Evolutionary conservation across 176 grass and related monocot species (phyloP), one percentile per base, ranked within the genome.

Genomic region (Stipa capillata): DNA sequence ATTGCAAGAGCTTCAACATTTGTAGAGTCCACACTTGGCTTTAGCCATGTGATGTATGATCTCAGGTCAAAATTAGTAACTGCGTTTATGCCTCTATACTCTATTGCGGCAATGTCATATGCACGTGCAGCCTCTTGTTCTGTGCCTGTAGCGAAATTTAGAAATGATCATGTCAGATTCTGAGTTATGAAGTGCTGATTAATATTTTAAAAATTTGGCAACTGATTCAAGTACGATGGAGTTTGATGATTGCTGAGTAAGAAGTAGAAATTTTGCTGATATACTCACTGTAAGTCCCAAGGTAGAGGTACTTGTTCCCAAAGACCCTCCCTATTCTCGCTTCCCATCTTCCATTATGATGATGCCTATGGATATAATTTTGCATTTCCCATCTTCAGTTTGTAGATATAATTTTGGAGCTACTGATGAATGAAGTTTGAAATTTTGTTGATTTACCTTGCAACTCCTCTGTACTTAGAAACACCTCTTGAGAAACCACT

Each of bases 281-380:
- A 20, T 41, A 51, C 65, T 85, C 54, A 78, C 83, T 79, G 29
- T 85, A 85, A 49, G 74, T 85, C 11, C 83, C 83, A 13, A 85
- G 83, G 60, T 85, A 85, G 20, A 85, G 74, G 21, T 78, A 85
- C 41, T 85, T 85, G 74, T 85, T 85, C 7, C 83, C 83, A 13
- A 85, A 85, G 24, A 79, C 65, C 32, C 83, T 85, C 28, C 75
- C 65, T 72, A 79, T 85, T 36, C 65, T 67, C 33, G 76, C 83
- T 65, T 85, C 83, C 83, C 74, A 85, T 59, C 76, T 79, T 73
- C 76, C 83, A 79, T 85, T 85, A 43, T 79, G 76, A 63, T 79
- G 83, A 25, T 85, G 83, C 44, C 76, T 85, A 67, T n/a, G n/a
- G n/a, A n/a, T n/a, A n/a, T 47, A 51, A 48, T 44, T 59, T 70